phyloP scores from a whole-genome alignment of 2,329 filamentous ascomycete genomes.

The Coleophoma crateriformis region DNA sequence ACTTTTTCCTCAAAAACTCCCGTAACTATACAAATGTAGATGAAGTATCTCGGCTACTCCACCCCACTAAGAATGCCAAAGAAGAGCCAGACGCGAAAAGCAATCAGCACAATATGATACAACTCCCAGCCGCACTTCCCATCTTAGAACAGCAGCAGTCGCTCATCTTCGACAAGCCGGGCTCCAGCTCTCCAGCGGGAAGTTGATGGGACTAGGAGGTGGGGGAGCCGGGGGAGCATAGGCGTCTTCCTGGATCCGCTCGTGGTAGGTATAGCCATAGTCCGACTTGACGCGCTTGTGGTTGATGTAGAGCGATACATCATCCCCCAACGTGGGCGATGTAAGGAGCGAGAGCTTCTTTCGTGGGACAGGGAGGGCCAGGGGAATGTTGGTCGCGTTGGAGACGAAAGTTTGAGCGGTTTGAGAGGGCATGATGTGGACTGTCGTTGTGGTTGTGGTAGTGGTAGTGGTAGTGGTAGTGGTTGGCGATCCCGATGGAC shows the following conservation, averaged over 20 bases:
- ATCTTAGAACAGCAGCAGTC: background rate
- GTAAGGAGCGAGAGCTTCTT: slow-evolving; percentile 42
- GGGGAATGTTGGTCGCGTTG: slow-evolving; percentile 12
- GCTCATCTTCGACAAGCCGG: slow-evolving; percentile 11
- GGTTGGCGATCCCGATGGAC: too few relatives aligned
- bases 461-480: too few relatives aligned
- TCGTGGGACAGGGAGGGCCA: slow-evolving; percentile 31
- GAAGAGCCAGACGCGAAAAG: too few relatives aligned
- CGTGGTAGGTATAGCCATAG: slow-evolving; percentile 13
- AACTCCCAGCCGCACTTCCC: too few relatives aligned
- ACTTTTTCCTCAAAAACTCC: too few relatives aligned
- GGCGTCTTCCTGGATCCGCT: slow-evolving; percentile 39
- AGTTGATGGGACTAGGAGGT: slow-evolving; percentile 59
- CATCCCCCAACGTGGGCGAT: slow-evolving; percentile 19
- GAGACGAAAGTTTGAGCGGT: slow-evolving; percentile 20
- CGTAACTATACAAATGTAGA: too few relatives aligned
- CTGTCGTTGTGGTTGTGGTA: background rate
- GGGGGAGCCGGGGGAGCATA: slow-evolving; percentile 61
- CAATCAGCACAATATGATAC: too few relatives aligned
- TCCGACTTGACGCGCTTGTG: slow-evolving; percentile 16
- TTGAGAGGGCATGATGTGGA: background rate
- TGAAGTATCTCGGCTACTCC: too few relatives aligned
- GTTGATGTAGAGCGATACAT: slow-evolving; percentile 19
- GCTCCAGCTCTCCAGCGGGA: slow-evolving; percentile 49
- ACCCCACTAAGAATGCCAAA: too few relatives aligned